These are phyloP conservation scores for Tricholoma saponaceum DNA, from an alignment of 768 basidiomycete genomes.

Conservation along the genomic window DNA sequence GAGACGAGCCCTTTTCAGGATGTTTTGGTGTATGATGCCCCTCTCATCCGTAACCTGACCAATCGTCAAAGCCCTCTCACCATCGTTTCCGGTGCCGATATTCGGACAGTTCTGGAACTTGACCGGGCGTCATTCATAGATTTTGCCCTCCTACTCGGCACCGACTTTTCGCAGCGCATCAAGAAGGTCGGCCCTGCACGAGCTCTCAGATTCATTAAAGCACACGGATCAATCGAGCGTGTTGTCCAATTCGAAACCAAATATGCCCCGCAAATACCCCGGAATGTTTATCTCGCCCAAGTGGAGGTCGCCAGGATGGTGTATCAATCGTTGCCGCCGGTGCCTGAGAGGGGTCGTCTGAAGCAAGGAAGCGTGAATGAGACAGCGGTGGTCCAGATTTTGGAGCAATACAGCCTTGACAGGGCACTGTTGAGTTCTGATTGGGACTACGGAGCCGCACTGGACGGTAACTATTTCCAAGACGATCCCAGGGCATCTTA, in stretches of 20 bases:
- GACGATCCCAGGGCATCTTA: conserved; percentile 49
- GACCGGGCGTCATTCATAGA: conserved; percentile 64
- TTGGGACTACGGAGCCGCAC: conserved; percentile 41
- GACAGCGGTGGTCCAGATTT: conserved; percentile 35
- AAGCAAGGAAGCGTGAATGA: conserved; percentile 36
- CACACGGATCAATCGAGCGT: conserved; percentile 69
- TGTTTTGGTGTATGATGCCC: conserved; percentile 78
- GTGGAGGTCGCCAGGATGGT: conserved; percentile 58
- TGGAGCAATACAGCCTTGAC: conserved; percentile 50
- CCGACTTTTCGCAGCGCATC: conserved; percentile 86
- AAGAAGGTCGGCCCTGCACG: conserved; percentile 75
- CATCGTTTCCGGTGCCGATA: conserved; percentile 57
- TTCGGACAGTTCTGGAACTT: conserved; percentile 57
- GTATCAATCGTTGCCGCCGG: conserved; percentile 62
- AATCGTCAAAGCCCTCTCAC: conserved; percentile 54
- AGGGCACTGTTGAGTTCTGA: conserved; percentile 27
- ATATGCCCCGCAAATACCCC: conserved; percentile 45
- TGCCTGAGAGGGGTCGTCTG: conserved; percentile 41
- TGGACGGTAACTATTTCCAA: conserved; percentile 62
- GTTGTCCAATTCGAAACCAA: conserved; percentile 50
- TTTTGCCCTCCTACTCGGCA: conserved; percentile 84
- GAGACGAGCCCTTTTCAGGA: conserved; percentile 41
- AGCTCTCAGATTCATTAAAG: conserved; percentile 72
- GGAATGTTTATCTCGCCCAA: conserved; percentile 56
- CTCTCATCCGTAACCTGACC: conserved; percentile 76